Percentiles rank a stretch among this genome's conserved stretches.
Conservation (phyloP, 106 monocot species). For the Apostasia shenzhenica region DNA sequence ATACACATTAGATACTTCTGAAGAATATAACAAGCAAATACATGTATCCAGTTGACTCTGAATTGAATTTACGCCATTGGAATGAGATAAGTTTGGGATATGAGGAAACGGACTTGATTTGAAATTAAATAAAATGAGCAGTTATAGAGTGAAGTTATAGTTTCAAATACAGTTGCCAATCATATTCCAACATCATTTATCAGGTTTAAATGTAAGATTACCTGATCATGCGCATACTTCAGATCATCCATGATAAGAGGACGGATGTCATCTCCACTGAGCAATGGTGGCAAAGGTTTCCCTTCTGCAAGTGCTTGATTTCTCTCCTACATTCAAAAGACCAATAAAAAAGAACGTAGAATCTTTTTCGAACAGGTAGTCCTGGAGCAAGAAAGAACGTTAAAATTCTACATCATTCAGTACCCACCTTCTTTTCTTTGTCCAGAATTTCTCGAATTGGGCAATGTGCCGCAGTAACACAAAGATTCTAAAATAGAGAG, state of each 20-base stretch:
- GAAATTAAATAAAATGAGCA: no score
- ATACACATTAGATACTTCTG: no score
- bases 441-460: constrained; percentile 81
- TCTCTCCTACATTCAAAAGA: constrained; percentile 51
- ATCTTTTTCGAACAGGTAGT: not conserved
- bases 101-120: no score
- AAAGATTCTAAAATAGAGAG: constrained; percentile 55
- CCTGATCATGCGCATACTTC: constrained; percentile 87
- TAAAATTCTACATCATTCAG: constrained; percentile 40
- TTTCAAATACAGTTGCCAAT: no score
- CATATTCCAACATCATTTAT: no score
- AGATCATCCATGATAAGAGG: constrained; percentile 69
- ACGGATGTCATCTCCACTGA: constrained; percentile 48
- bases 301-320: constrained; percentile 51
- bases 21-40: no score
- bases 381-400: not conserved
- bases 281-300: constrained; percentile 40
- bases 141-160: no score
- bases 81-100: no score
- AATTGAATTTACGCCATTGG: no score
- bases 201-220: constrained; percentile 4
- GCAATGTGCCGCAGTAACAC: constrained; percentile 73
- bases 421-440: constrained; percentile 69
- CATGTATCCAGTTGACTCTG: no score
- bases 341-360: not conserved